A percentile compares a stretch with the other conserved stretches of the same genome.
Conservation (phyloP, 192 early-diverging fungal genomes). For the Radiomyces spectabilis region DNA sequence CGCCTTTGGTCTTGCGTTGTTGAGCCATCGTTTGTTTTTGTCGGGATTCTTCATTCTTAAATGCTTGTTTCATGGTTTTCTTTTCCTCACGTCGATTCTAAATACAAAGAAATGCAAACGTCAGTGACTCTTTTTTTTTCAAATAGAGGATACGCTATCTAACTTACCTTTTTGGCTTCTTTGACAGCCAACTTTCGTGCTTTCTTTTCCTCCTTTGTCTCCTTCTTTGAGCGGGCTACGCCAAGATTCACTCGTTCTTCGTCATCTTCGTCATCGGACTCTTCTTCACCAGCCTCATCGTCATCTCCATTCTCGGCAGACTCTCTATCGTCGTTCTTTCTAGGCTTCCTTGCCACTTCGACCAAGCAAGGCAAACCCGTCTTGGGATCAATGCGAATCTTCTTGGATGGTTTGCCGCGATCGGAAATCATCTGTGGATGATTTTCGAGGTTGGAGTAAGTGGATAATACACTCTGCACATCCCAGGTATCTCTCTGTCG, state of each 20-base stretch:
- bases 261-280: slow-evolving; percentile 25
- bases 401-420: slow-evolving; percentile 33
- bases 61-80: slow-evolving; percentile 74
- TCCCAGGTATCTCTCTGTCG: slow-evolving; percentile 77
- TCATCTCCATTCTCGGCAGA: slow-evolving; percentile 9
- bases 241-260: slow-evolving; percentile 58
- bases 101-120: background rate
- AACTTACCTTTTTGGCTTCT: slow-evolving; percentile 60
- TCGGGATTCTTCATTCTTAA: slow-evolving; percentile 57
- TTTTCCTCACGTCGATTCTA: slow-evolving; percentile 62
- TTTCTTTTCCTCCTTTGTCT: slow-evolving; percentile 91
- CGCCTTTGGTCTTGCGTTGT: slow-evolving; percentile 37
- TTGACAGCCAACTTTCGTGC: slow-evolving; percentile 83
- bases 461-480: slow-evolving; percentile 82
- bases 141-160: background rate
- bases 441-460: slow-evolving; percentile 93
- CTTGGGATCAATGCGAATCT: slow-evolving; percentile 64
- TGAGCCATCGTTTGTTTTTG: slow-evolving; percentile 54
- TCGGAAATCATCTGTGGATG: slow-evolving; percentile 80
- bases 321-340: slow-evolving; percentile 20
- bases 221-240: slow-evolving; percentile 62
- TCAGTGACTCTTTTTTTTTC: background rate
- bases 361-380: slow-evolving; percentile 64
- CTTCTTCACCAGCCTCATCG: slow-evolving; percentile 12
- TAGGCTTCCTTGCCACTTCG: slow-evolving; percentile 33